A percentile compares a stretch with the other conserved stretches of the same genome.
Conservation (phyloP, 2,329 filamentous ascomycete species). For the Emergomyces orientalis region DNA sequence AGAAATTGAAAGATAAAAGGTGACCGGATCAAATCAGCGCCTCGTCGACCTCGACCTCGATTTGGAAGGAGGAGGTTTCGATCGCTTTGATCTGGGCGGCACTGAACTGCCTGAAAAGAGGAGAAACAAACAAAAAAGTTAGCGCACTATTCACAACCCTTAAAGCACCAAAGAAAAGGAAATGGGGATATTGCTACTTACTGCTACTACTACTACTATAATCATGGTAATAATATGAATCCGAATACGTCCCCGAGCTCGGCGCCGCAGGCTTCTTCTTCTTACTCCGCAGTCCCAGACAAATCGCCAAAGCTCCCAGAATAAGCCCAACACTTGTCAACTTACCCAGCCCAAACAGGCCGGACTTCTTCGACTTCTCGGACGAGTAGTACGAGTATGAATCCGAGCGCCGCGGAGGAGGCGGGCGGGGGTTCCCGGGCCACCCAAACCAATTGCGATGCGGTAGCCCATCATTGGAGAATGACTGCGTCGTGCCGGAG, state of each 20-base stretch:
- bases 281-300: conserved; percentile 38
- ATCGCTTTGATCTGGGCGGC: neutral
- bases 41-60: conserved; percentile 1
- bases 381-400: conserved; percentile 13
- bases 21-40: neutral
- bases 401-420: conserved; percentile 14
- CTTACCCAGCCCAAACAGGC: conserved; percentile 27
- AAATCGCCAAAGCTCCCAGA: conserved; percentile 36
- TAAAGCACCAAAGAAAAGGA: neutral
- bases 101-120: neutral
- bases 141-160: neutral
- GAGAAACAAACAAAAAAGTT: neutral
- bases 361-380: conserved; percentile 30
- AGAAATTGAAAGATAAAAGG: neutral
- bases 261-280: conserved; percentile 32
- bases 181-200: conserved; percentile 19
- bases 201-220: conserved; percentile 36
- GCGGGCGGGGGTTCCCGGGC: conserved; percentile 22
- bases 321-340: conserved; percentile 35
- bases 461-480: conserved; percentile 25
- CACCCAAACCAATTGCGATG: conserved; percentile 16
- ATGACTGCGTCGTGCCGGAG: conserved; percentile 21
- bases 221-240: conserved; percentile 32
- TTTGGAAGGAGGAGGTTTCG: neutral
- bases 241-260: conserved; percentile 31